Conservation (phyloP, 306 rosid genomes). For the Astragalus membranaceus region DNA sequence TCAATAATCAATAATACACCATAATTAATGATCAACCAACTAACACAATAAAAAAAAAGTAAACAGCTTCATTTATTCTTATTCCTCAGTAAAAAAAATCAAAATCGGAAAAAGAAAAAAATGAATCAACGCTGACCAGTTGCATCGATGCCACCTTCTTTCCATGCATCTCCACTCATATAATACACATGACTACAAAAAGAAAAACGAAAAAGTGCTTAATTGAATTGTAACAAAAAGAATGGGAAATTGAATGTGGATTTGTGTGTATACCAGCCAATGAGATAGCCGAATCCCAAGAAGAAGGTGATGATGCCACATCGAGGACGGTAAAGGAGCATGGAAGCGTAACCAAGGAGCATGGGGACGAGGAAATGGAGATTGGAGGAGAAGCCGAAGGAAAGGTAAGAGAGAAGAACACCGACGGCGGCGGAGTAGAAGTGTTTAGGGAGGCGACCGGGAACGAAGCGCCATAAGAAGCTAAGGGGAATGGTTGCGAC, state of each 20-base stretch:
- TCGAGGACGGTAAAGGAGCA: constrained; percentile 54
- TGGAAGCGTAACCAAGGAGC: constrained; percentile 75
- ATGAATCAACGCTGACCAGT: constrained; percentile 59
- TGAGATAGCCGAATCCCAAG: constrained; percentile 77
- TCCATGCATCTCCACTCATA: constrained; percentile 99
- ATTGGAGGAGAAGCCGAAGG: constrained; percentile 87
- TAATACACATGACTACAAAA: constrained; percentile 78
- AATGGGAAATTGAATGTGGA: neutral
- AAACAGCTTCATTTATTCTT: neutral
- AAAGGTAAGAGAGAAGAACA: constrained; percentile 62
- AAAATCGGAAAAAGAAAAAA: neutral
- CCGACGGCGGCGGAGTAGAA: constrained; percentile 69
- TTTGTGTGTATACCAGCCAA: constrained; percentile 42
- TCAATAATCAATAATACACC: constrained; percentile 20
- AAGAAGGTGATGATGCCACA: constrained; percentile 80
- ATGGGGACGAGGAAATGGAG: constrained; percentile 77
- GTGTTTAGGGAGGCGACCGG: constrained; percentile 61
- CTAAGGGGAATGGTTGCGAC: constrained; percentile 76
- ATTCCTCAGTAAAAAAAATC: neutral
- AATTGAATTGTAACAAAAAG: neutral
- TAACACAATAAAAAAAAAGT: too few relatives aligned
- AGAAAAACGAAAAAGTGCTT: neutral
- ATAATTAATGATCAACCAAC: constrained; percentile 19
- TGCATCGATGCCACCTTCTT: constrained; percentile 98
- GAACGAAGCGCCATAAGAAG: constrained; percentile 63